Evolutionary conservation across 2,329 filamentous ascomycete genomes (phyloP), one percentile per base, ranked within the genome.

Genomic region (Thielaviopsis cerberus): DNA sequence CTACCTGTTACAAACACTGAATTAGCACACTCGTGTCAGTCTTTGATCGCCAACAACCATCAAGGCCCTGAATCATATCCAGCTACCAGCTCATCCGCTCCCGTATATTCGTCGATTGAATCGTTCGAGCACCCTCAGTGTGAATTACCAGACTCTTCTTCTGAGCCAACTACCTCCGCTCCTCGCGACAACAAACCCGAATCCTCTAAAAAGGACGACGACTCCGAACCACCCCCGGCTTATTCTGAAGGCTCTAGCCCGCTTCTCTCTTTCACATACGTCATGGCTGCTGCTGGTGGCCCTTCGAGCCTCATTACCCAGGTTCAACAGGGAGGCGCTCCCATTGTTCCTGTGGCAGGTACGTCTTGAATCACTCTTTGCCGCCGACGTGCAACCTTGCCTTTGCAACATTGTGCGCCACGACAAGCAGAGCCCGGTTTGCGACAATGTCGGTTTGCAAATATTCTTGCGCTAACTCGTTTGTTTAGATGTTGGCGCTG

Each of bases 231-330:
- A 60, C 92, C 92, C 61, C 92, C 92, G 60, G 91, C 92, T 59
- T 98, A 98, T 71, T 89, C 87, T 64, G 91, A 97, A 80, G 90
- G 91, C 66, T 85, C 83, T 62, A 96, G 88, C 74, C 92, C 92
- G 62, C 82, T 98, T 69, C 80, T 86, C 61, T 88, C 88, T 59
- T 98, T 98, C 68, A 84, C 86, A 66, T 98, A 94, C 80, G 81
- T 95, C 70, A 98, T 98, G 92, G 90, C 92, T 73, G 87, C 89
- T 70, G 90, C 91, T 73, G 91, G 91, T 77, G 91, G 90, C 74
- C 87, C 90, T 66, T 85, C 90, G 75, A 97, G 92, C 80, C 95
- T 98, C 69, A 94, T 98, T 74, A 98, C 92, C 72, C 92, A 98
- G 75, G 92, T 98, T 66, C 90, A 94, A 69, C 92, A 98, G 73